phyloP scores from a whole-genome alignment of 1,284 basidiomycete genomes.

The Cutaneotrichosporon daszewskae region DNA sequence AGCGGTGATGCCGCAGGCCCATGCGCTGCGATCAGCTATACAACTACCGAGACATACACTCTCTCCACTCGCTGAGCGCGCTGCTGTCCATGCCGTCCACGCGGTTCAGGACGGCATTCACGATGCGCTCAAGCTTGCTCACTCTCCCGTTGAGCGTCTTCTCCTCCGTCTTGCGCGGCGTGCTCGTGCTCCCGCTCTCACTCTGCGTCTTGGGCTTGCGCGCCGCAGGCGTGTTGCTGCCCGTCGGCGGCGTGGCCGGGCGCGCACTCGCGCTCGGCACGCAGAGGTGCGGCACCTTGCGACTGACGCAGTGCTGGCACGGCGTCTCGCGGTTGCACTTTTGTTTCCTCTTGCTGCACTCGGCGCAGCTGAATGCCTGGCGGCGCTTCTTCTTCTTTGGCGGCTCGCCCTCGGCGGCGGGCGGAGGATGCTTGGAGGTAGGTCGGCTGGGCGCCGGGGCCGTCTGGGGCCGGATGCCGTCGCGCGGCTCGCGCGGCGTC shows the following conservation, averaged over 20 bases:
- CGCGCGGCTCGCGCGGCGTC: background rate
- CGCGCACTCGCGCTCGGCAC: constrained; percentile 20
- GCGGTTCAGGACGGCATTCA: constrained; percentile 38
- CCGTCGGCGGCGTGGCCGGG: background rate
- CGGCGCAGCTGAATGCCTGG: constrained; percentile 38
- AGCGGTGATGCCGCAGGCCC: too few relatives aligned
- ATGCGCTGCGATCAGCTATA: too few relatives aligned
- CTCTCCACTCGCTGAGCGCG: constrained; percentile 36
- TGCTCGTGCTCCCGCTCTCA: background rate
- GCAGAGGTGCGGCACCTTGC: constrained; percentile 39
- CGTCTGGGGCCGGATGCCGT: background rate
- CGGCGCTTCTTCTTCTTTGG: constrained; percentile 44
- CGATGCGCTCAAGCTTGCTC: constrained; percentile 31
- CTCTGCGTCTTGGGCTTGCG: constrained; percentile 6
- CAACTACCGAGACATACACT: constrained; percentile 35
- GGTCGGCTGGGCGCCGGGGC: background rate
- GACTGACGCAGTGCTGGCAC: constrained; percentile 40
- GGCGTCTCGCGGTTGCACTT: constrained; percentile 44
- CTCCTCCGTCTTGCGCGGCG: background rate
- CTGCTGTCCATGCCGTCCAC: constrained; percentile 30
- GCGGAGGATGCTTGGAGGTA: constrained; percentile 17
- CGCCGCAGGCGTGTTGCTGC: constrained; percentile 1
- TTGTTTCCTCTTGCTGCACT: constrained; percentile 44
- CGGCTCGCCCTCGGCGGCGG: constrained; percentile 6
- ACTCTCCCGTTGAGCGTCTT: background rate